phyloP scores from a whole-genome alignment of 345 rosid species.

The Mercurialis annua region DNA sequence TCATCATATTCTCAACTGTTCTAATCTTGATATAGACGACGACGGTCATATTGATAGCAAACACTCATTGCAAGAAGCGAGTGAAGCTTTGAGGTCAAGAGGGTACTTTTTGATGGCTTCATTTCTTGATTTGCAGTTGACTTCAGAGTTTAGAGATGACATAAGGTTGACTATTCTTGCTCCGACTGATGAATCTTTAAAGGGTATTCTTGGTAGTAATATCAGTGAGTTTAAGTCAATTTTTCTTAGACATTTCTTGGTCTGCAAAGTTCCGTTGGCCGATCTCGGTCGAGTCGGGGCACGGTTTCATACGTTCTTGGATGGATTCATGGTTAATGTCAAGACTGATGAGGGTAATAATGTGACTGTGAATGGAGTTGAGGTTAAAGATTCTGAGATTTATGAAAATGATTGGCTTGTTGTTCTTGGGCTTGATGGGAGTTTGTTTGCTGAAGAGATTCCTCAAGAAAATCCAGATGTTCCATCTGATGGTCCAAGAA shows the following conservation, averaged over 20 bases:
- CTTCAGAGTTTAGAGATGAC: conserved; percentile 4
- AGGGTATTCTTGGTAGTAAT: conserved; percentile 2
- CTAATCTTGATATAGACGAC: not conserved
- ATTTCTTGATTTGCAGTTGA: conserved; percentile 35
- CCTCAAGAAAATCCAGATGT: not conserved
- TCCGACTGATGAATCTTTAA: conserved; percentile 20
- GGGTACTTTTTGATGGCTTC: conserved; percentile 34
- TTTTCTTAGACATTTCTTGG: conserved; percentile 27
- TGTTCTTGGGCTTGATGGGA: conserved; percentile 42
- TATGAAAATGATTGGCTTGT: conserved; percentile 32
- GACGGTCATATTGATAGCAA: not conserved
- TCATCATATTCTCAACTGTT: conserved; percentile 2
- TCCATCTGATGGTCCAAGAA: not conserved
- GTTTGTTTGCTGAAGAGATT: not conserved
- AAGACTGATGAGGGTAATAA: conserved; percentile 37
- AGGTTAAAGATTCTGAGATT: conserved; percentile 36
- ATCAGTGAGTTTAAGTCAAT: conserved; percentile 9
- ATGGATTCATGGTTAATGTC: conserved; percentile 30
- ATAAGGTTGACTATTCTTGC: conserved; percentile 32
- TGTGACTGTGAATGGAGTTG: conserved; percentile 42
- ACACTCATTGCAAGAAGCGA: conserved; percentile 20
- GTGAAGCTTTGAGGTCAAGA: conserved; percentile 10
- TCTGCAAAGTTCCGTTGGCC: conserved; percentile 23
- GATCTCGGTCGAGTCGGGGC: conserved; percentile 22
- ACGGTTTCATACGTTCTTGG: conserved; percentile 14